Percentiles rank a stretch among this genome's conserved stretches.
phyloP scores from a whole-genome alignment of 495 filamentous ascomycete species.

The Lophiotrema nucula region DNA sequence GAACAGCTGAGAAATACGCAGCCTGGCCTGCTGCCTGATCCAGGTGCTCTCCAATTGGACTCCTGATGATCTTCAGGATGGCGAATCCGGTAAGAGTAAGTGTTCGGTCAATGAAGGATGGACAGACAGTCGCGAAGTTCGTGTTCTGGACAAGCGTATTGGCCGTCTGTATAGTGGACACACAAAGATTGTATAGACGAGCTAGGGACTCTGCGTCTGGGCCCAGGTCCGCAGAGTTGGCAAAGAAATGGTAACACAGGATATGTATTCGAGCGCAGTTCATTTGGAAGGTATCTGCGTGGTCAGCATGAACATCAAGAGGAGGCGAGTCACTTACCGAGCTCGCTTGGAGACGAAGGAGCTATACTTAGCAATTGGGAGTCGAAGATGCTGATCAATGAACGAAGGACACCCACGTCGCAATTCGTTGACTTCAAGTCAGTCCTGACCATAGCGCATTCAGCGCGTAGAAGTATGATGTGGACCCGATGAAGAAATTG shows the following conservation, averaged over 20 bases:
- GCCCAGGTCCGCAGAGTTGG: background rate
- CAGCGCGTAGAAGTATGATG: slow-evolving; percentile 17
- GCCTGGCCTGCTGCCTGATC: slow-evolving; percentile 17
- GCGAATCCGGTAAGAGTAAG: slow-evolving; percentile 15
- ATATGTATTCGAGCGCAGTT: slow-evolving; percentile 24
- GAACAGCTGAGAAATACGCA: slow-evolving; percentile 22
- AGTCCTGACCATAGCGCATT: slow-evolving; percentile 11
- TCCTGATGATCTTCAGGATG: slow-evolving; percentile 13
- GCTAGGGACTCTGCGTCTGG: slow-evolving; percentile 13
- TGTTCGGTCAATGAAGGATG: slow-evolving; percentile 23
- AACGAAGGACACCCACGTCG: slow-evolving; percentile 11
- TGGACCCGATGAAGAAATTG: slow-evolving; percentile 21
- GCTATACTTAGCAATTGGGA: slow-evolving; percentile 11
- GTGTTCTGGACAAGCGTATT: slow-evolving; percentile 4
- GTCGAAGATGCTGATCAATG: slow-evolving; percentile 25
- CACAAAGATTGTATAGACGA: slow-evolving; percentile 19
- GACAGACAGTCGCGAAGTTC: slow-evolving; percentile 9
- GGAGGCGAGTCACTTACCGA: slow-evolving; percentile 12
- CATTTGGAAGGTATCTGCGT: slow-evolving; percentile 23
- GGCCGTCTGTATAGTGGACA: slow-evolving; percentile 9
- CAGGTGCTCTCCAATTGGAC: slow-evolving; percentile 18
- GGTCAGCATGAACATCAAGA: background rate
- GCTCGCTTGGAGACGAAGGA: slow-evolving; percentile 10
- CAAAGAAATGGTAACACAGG: slow-evolving; percentile 25
- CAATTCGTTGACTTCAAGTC: slow-evolving; percentile 17